Evolutionary conservation across 305 asterid species (phyloP), one percentile per base, ranked within the genome.

Genomic region (Euphrasia arctica): DNA sequence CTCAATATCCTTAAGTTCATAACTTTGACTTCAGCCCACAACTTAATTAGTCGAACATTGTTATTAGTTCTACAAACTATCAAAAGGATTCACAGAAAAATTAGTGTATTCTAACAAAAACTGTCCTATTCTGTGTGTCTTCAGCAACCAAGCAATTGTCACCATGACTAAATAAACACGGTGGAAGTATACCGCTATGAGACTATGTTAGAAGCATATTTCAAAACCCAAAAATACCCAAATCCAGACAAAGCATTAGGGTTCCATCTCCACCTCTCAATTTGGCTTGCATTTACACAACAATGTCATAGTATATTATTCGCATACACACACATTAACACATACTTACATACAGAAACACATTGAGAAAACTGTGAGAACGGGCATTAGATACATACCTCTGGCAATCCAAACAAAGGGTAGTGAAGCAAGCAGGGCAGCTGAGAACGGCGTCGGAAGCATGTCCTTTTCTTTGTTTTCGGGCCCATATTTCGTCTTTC

Each of bases 361-460:
- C 13, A 57, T 13, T 9, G 18, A 13, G 41, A 14, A 22, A 60
- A 48, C 7, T 2, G 14, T 7, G 12, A 11, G 27, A 13, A 54
- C 4, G 14, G 15, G 42, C 48, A 7, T 41, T 31, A 31, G 22
- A 34, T 34, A 34, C 41, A 45, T 73, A 83, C 98, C 96, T 89
- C 71, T 89, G 98, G 78, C 86, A 83, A 71, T 91, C 98, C 43
- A 87, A 70, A 69, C 90, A 91, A 54, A 91, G 87, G 49, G 95
- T 91, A 64, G 95, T 89, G 70, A 89, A 89, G 82, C 96, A 91
- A 77, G 96, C 95, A 62, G 98, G 98, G 80, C 96, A 91, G 72
- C 84, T 85, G 55, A 91, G 98, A 27, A 85, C 86, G 51, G 90
- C 98, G 69, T 91, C 98, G 62, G 95, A 89, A 60, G 27, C 63